Base-by-base conservation (phyloP, 805 yeast species). In the Cyberlindnera meyerae region DNA sequence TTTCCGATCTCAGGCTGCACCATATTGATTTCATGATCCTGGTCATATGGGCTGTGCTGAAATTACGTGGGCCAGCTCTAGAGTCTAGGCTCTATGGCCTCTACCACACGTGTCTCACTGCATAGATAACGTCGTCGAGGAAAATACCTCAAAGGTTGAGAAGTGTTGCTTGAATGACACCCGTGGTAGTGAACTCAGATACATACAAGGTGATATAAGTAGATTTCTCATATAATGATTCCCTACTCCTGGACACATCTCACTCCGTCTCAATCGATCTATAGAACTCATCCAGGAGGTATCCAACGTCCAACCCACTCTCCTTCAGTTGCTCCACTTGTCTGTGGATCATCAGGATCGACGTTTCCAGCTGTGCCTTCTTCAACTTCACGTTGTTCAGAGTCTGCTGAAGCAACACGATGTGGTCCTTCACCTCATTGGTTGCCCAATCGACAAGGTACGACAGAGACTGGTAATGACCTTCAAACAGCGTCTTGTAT, bases 331-430 rank as follows among this genome's bases (percentile, higher is more conserved):
- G 75, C 24, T 67, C 64, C 21, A 81, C 75, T 50, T 85, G 93
- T 31, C 70, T 69, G 29, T 61, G 60, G 26, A 82, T 66, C 8
- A 75, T 66, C 28, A 69, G 62, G 3, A 80, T 65, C 38, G 87
- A 78, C 29, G 68, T 71, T 31, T 65, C 62, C 45, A 81, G 79
- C 8, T 71, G 64, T 7, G 70, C 61, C 9, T 79, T 70, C 7
- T 66, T 63, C 29, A 73, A 63, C 31, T 75, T 69, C 11, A 83
- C 75, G 16, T 82, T 85, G 31, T 76, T 66, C 18, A 89, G 60
- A 47, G 83, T 89, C 73, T 55, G 79, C 82, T 11, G 70, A 70
- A 39, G 75, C 73, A 24, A 82, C 73, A 95, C 96, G 87, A 43
- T 79, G 34, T 30, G 49, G 24, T 14, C 33, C 24, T 34, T 34